Base-by-base conservation (phyloP, 2,329 filamentous ascomycete genomes). In the Corynespora cassiicola region DNA sequence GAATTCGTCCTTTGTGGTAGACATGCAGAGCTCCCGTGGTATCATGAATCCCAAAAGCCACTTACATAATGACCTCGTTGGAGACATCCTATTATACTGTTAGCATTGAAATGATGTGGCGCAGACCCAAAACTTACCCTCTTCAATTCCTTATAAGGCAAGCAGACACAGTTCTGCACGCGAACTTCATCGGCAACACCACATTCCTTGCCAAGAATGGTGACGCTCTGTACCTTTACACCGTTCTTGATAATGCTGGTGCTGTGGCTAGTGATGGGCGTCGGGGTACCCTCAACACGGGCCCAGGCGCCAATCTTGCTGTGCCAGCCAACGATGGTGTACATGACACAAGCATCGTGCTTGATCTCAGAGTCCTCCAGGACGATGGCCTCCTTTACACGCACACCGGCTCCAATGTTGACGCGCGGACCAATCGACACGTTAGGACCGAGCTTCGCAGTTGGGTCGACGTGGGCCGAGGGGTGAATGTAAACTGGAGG, bases 121-220 rank as follows among this genome's bases (percentile, higher is more conserved):
- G n/a, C n/a, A n/a, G n/a, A n/a, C n/a, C n/a, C 6, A 28, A 27
- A 36, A 80, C 87, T 70, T 75, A 92, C 89, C 75, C 91, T 83
- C 84, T 96, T 97, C 69, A 99, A 74, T 75, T 97, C 94, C 81
- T 99, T 99, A 73, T 91, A 96, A 7, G 94, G 94, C 75, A 99
- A 73, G 75, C 94, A 97, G 44, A 99, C 85, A 69, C 94, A 99
- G 75, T 99, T 97, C 76, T 97, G 92, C 57, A 99, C 90, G 48
- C 90, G 84, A 8, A 97, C 86, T 72, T 97, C 94, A 60, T 99
- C 94, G 4, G 87, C 90, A 19, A 97, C 94, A 39, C 78, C 83
- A 63, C 92, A 97, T 71, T 99, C 94, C 78, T 97, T 96, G 66
- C 92, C 92, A 48, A 99, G 73, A 54, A 97, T 99, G 30, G 92